Conservation (phyloP, 2,329 filamentous ascomycete species). For the Botryosphaeria agaves region DNA sequence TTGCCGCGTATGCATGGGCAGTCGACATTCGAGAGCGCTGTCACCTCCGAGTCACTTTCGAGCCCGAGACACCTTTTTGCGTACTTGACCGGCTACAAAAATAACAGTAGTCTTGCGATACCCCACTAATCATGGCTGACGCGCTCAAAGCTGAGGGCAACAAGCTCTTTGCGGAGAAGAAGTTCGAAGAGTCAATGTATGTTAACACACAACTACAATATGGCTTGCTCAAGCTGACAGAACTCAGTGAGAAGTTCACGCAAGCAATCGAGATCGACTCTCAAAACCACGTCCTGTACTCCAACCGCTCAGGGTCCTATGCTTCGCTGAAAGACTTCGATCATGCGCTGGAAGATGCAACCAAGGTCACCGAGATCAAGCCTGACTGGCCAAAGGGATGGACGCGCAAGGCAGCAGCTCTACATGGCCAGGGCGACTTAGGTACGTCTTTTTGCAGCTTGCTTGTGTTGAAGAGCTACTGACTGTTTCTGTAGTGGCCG, state of each 20-base stretch:
- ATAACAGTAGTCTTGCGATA: too few relatives aligned
- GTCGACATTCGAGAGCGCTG: too few relatives aligned
- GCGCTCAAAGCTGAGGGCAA: slow-evolving; percentile 95
- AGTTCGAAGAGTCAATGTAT: slow-evolving; percentile 90
- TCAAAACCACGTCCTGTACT: slow-evolving; percentile 90
- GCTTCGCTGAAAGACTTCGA: slow-evolving; percentile 82
- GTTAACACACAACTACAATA: slow-evolving; percentile 22
- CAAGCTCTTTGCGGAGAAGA: slow-evolving; percentile 95
- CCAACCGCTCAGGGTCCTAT: slow-evolving; percentile 77
- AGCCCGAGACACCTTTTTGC: too few relatives aligned
- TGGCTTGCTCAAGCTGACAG: slow-evolving; percentile 7
- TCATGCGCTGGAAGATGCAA: slow-evolving; percentile 72
- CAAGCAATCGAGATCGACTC: slow-evolving; percentile 81
- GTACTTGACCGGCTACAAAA: too few relatives aligned
- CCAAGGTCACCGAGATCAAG: slow-evolving; percentile 87
- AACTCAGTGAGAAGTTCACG: slow-evolving; percentile 70
- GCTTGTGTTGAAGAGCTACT: slow-evolving; percentile 1
- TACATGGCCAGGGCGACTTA: slow-evolving; percentile 76
- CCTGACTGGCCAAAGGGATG: slow-evolving; percentile 97
- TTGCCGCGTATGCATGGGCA: too few relatives aligned
- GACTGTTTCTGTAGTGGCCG: slow-evolving; percentile 36
- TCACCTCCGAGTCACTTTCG: too few relatives aligned
- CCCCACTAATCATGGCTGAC: slow-evolving; percentile 44
- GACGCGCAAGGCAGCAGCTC: slow-evolving; percentile 79
- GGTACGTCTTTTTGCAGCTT: slow-evolving; percentile 21